Conservation (phyloP, 2,329 filamentous ascomycete genomes). For the Aspergillus jensenii region DNA sequence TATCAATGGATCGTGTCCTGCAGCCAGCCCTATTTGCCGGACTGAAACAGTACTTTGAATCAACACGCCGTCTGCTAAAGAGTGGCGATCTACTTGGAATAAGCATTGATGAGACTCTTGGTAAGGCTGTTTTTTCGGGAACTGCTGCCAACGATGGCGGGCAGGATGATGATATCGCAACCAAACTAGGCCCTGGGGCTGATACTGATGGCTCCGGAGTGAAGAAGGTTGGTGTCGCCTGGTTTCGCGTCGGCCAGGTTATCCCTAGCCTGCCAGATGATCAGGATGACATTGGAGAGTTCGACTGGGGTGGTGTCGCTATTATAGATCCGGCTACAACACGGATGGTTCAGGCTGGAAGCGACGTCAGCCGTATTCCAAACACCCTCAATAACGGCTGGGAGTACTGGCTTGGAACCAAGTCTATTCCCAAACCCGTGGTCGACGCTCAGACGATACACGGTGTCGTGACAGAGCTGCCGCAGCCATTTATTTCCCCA, state of each 20-base stretch:
- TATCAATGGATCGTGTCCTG: conserved; percentile 80
- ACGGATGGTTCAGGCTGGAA: conserved; percentile 88
- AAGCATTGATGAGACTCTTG: conserved; percentile 81
- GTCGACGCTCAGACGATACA: conserved; percentile 35
- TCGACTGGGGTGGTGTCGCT: conserved; percentile 81
- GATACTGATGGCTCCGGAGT: conserved; percentile 27
- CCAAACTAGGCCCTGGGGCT: conserved; percentile 37
- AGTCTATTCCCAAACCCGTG: conserved; percentile 56
- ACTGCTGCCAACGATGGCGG: conserved; percentile 55
- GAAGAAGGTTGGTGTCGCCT: conserved; percentile 67
- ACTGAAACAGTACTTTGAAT: conserved; percentile 84
- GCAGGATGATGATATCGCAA: conserved; percentile 69
- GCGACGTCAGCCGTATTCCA: conserved; percentile 77
- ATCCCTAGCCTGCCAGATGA: conserved; percentile 47
- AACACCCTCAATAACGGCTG: conserved; percentile 74
- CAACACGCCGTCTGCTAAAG: conserved; percentile 77
- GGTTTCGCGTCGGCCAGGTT: conserved; percentile 88
- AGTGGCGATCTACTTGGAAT: conserved; percentile 86
- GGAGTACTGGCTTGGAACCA: conserved; percentile 85
- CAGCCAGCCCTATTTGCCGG: conserved; percentile 85
- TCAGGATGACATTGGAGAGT: conserved; percentile 61
- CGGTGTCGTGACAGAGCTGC: conserved; percentile 37
- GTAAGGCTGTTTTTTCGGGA: conserved; percentile 75
- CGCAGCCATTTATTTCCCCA: conserved; percentile 53
- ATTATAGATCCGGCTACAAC: conserved; percentile 84